These are phyloP conservation scores for Globisporangium lucens DNA, from an alignment of 352 stramenopile species.

Conservation along the genomic window DNA sequence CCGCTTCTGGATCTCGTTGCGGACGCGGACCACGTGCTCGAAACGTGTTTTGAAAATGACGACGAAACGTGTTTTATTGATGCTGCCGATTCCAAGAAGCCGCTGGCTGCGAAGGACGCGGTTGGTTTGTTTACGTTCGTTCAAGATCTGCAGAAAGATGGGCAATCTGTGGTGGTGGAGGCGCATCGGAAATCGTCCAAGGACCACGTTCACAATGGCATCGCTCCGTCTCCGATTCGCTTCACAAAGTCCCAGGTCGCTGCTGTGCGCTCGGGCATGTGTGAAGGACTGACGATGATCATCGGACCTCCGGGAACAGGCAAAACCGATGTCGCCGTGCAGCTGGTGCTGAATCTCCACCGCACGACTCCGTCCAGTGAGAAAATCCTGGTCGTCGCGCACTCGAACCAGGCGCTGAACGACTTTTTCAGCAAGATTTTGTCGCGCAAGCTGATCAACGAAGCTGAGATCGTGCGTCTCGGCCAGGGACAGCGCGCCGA, in stretches of 20 bases:
- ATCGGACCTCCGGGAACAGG: conserved; percentile 91
- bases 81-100: conserved; percentile 24
- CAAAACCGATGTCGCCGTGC: conserved; percentile 95
- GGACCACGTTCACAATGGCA: not conserved
- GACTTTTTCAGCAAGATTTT: conserved; percentile 95
- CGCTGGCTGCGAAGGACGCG: conserved; percentile 32
- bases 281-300: conserved; percentile 92
- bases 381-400: conserved; percentile 93
- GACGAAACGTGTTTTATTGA: conserved; percentile 34
- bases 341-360: conserved; percentile 94
- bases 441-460: conserved; percentile 65
- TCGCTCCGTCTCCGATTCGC: conserved; percentile 32
- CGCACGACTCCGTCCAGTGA: conserved; percentile 72
- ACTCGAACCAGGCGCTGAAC: conserved; percentile 95
- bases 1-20: conserved; percentile 42
- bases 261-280: conserved; percentile 91
- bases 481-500: conserved; percentile 28
- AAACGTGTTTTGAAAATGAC: conserved; percentile 24
- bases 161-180: conserved; percentile 27
- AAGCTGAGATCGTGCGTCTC: conserved; percentile 90
- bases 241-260: conserved; percentile 93
- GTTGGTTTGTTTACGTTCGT: conserved; percentile 53
- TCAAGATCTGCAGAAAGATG: conserved; percentile 26
- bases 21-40: conserved; percentile 45
- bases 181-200: conserved; percentile 23